Percentiles rank a stretch among this genome's conserved stretches.
Evolutionary conservation across 2,329 filamentous ascomycete genomes (phyloP).

Genomic region (Trichoderma semiorbis): DNA sequence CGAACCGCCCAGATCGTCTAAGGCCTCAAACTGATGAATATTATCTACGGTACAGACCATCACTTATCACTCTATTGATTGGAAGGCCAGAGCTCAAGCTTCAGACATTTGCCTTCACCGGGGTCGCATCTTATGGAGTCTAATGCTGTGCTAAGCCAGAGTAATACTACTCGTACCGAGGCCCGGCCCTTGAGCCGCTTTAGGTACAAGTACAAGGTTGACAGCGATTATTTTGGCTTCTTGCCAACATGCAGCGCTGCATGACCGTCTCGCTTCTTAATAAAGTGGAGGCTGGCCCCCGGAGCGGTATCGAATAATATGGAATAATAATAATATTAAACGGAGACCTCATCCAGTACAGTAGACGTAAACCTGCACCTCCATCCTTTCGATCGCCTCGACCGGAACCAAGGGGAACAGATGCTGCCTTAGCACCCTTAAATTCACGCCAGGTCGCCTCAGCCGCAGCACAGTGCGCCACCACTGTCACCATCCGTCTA

Average conservation of each 20-base stretch:
- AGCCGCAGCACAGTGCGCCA: conserved; percentile 19
- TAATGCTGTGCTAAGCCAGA: neutral
- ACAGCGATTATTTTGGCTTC: conserved; percentile 1
- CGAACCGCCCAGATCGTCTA: neutral
- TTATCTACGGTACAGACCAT: neutral
- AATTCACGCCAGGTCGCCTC: neutral
- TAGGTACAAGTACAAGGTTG: neutral
- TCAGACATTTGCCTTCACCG: neutral
- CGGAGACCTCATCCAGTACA: neutral
- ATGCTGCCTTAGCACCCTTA: neutral
- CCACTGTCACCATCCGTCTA: conserved; percentile 2
- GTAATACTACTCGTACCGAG: conserved; percentile 6
- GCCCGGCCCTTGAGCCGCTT: conserved; percentile 7
- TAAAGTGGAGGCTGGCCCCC: conserved; percentile 15
- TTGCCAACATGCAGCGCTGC: conserved; percentile 7
- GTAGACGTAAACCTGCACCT: neutral
- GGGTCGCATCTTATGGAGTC: neutral
- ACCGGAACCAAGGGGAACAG: neutral
- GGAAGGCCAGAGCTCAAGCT: neutral
- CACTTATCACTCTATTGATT: neutral
- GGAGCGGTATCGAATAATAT: neutral
- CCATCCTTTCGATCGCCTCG: neutral
- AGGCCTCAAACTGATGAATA: neutral
- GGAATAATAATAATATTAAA: neutral
- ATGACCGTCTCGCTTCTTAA: conserved; percentile 7